Evolutionary conservation across 2,329 filamentous ascomycete species (phyloP).

Genomic region (Lecanicillium sp.): DNA sequence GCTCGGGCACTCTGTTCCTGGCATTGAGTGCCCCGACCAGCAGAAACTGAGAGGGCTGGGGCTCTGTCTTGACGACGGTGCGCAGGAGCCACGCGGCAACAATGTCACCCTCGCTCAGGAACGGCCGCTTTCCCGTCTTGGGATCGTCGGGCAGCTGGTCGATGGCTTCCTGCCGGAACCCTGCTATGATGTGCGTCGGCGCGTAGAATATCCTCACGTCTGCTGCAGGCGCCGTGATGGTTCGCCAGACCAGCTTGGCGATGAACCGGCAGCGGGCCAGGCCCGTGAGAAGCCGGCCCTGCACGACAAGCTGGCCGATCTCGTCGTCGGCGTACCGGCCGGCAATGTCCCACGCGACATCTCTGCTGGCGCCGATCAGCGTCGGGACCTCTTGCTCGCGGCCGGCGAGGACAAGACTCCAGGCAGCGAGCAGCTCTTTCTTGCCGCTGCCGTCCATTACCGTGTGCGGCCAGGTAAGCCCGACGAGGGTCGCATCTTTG

Average conservation of each 20-base stretch:
- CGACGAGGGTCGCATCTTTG: constrained; percentile 37
- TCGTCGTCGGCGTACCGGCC: background rate
- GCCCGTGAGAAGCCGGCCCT: background rate
- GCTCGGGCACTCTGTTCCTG: constrained; percentile 4
- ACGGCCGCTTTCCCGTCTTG: constrained; percentile 16
- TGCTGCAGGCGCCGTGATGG: background rate
- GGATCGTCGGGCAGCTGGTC: constrained; percentile 15
- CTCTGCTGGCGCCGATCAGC: constrained; percentile 11
- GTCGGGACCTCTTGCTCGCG: constrained; percentile 28
- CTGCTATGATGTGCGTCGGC: background rate
- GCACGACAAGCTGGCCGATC: background rate
- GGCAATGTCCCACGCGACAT: constrained; percentile 1
- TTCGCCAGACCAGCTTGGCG: background rate
- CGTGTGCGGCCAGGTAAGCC: constrained; percentile 35
- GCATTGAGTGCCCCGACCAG: constrained; percentile 15
- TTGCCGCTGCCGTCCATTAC: constrained; percentile 36
- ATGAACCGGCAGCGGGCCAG: background rate
- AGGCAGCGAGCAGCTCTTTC: constrained; percentile 31
- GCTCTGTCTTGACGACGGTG: constrained; percentile 9
- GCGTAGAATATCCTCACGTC: constrained; percentile 4
- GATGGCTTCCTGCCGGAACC: background rate
- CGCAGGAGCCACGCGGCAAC: constrained; percentile 30
- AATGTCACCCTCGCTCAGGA: constrained; percentile 36
- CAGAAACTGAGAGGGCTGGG: constrained; percentile 12
- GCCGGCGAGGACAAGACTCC: constrained; percentile 35